Base-by-base conservation (phyloP, 495 filamentous ascomycete genomes). In the Penicillium steckii region DNA sequence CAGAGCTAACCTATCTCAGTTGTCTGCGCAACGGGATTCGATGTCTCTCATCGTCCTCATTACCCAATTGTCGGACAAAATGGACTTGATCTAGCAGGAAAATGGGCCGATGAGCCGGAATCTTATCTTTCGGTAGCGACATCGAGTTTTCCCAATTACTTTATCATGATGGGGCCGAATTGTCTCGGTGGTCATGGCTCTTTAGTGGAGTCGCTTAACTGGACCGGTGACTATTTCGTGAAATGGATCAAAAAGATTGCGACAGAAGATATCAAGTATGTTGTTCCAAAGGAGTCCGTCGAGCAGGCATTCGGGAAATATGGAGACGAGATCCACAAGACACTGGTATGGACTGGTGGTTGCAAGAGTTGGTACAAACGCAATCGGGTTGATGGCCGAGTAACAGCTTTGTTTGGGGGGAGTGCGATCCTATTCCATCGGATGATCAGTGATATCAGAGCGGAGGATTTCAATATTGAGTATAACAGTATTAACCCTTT, bases 301-400 rank as follows among this genome's bases (percentile, higher is more conserved):
- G 64, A 77, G 22, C 50, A 68, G n/a, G 72, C 74, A 21, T 82
- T 75, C 37, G 61, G 71, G 2, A 52, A 57, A 13, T 74, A 74
- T 56, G 61, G 60, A 10, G 66, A 76, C 19, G 61, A 76, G 29
- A 68, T 78, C 27, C 66, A 77, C 51, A 71, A 70, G 53, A 65
- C 62, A 7, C 63, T 73, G 1, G 74, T 73, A n/a, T 80, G 78
- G 78, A 60, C 67, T 0, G 71, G 69, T 23, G 52, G 60, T 1
- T 80, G 78, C 53, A 59, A 62, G 22, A 75, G 71, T 22, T 81
- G 78, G 78, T 77, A 77, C 48, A 80, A 80, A 55, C 66, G 69
- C 9, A 68, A 67, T 18, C 58, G 42, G 13, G 56, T 66, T 1
- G 64, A 73, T 35, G 75, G 76, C 4, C 62, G 68, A 8, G 67